These are phyloP conservation scores for Plicaturopsis crispa DNA, from an alignment of 768 basidiomycete genomes.

Conservation along the genomic window DNA sequence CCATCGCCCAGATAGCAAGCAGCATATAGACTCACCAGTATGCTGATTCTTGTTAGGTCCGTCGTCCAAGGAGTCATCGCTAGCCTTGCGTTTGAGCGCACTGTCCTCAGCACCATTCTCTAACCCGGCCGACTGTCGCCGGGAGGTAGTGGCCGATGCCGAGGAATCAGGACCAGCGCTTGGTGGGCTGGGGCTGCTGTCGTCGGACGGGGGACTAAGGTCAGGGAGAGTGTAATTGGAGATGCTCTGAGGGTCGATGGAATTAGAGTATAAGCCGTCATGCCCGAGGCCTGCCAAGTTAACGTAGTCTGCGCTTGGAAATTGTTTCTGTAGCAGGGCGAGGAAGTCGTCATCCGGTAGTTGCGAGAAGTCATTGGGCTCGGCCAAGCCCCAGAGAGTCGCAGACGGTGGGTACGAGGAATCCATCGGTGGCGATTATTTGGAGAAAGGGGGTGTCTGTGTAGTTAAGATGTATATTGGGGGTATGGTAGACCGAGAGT, in stretches of 20 bases:
- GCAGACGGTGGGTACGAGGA: constrained; percentile 33
- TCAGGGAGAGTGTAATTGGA: constrained; percentile 40
- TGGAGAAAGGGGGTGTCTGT: not conserved
- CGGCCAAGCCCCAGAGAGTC: constrained; percentile 63
- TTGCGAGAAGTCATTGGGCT: constrained; percentile 50
- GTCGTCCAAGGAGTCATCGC: constrained; percentile 51
- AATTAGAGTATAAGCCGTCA: too few relatives aligned
- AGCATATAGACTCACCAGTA: constrained; percentile 35
- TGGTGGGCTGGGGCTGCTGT: constrained; percentile 74
- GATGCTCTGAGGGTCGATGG: constrained; percentile 55
- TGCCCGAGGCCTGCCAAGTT: constrained; percentile 16
- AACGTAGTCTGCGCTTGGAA: constrained; percentile 26
- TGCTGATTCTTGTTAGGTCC: constrained; percentile 66
- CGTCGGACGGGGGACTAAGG: constrained; percentile 60
- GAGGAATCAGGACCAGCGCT: constrained; percentile 27
- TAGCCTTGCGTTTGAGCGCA: constrained; percentile 72
- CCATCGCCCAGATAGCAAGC: constrained; percentile 4
- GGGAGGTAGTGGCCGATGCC: constrained; percentile 10
- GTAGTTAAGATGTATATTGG: too few relatives aligned
- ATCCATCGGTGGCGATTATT: constrained; percentile 41
- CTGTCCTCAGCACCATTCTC: constrained; percentile 39
- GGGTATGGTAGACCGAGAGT: too few relatives aligned
- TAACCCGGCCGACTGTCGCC: too few relatives aligned
- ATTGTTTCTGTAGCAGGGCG: constrained; percentile 71
- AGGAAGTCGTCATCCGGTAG: constrained; percentile 74